A percentile compares a stretch with the other conserved stretches of the same genome.
phyloP scores from a whole-genome alignment of 345 rosid genomes.

The Citropsis articulata region DNA sequence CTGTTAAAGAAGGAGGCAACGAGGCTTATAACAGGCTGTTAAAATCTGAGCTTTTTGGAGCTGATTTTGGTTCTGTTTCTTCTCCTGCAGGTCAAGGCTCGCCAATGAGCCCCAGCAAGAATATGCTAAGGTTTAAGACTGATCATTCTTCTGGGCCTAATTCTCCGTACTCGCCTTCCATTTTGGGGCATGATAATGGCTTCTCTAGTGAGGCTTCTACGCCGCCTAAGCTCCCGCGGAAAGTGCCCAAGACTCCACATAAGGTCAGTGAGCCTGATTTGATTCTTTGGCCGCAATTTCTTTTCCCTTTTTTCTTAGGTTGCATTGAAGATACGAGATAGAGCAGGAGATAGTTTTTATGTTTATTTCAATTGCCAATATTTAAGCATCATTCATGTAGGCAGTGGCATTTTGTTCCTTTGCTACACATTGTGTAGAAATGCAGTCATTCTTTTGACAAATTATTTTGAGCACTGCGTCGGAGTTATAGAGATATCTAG shows the following conservation, averaged over 20 bases:
- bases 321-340: neutral
- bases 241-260: constrained; percentile 95
- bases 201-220: constrained; percentile 63
- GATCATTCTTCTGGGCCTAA: constrained; percentile 63
- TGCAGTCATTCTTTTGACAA: neutral
- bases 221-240: constrained; percentile 81
- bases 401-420: neutral
- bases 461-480: neutral
- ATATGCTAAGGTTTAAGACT: constrained; percentile 86
- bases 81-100: constrained; percentile 93
- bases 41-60: constrained; percentile 84
- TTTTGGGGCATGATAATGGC: constrained; percentile 64
- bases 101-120: constrained; percentile 69
- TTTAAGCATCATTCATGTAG: neutral
- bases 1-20: constrained; percentile 91
- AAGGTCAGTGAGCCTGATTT: constrained; percentile 47
- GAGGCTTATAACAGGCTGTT: constrained; percentile 73
- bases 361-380: neutral
- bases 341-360: neutral
- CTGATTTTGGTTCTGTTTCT: constrained; percentile 77
- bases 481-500: neutral
- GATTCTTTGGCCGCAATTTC: neutral
- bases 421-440: neutral
- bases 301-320: neutral
- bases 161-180: constrained; percentile 83